Percentiles rank a stretch among this genome's conserved stretches.
Evolutionary conservation across 1,284 basidiomycete genomes (phyloP).

Genomic region (Tremellales sp.): DNA sequence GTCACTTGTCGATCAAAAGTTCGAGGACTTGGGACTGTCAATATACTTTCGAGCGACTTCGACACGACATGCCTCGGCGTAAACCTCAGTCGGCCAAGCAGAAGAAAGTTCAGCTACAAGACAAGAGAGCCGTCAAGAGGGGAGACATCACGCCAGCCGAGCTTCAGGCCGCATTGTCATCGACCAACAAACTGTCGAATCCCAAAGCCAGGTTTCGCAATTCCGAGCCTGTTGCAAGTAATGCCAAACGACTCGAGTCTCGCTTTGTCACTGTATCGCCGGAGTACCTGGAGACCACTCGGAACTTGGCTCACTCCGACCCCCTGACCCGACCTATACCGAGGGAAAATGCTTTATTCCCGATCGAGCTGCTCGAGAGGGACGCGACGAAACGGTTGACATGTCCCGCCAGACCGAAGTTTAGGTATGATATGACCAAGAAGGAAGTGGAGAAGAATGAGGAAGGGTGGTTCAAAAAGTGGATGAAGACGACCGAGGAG

Average conservation of each 20-base stretch:
- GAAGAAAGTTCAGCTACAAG: slow-evolving; percentile 63
- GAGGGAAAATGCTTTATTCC: slow-evolving; percentile 51
- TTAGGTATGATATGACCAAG: slow-evolving; percentile 76
- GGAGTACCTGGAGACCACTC: slow-evolving; percentile 62
- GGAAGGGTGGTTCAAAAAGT: slow-evolving; percentile 69
- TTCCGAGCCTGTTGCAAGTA: slow-evolving; percentile 3
- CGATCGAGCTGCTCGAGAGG: slow-evolving; percentile 22
- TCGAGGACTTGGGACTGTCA: too few relatives aligned
- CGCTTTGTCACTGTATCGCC: slow-evolving; percentile 64
- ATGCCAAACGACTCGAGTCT: slow-evolving; percentile 57
- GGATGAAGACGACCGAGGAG: slow-evolving; percentile 62
- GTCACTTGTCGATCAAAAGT: too few relatives aligned
- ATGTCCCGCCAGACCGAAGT: slow-evolving; percentile 73
- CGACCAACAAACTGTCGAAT: slow-evolving; percentile 33
- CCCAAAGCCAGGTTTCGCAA: slow-evolving; percentile 14
- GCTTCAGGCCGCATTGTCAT: slow-evolving; percentile 33
- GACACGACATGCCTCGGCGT: slow-evolving; percentile 30
- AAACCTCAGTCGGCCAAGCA: slow-evolving; percentile 57
- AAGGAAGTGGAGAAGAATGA: slow-evolving; percentile 82
- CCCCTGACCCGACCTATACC: slow-evolving; percentile 61
- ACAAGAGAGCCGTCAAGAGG: slow-evolving; percentile 75
- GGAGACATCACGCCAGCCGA: slow-evolving; percentile 55
- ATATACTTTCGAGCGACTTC: too few relatives aligned
- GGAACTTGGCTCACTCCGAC: slow-evolving; percentile 55
- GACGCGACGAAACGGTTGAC: slow-evolving; percentile 44